Conservation (phyloP, 768 basidiomycete species). For the Vararia minispora region DNA sequence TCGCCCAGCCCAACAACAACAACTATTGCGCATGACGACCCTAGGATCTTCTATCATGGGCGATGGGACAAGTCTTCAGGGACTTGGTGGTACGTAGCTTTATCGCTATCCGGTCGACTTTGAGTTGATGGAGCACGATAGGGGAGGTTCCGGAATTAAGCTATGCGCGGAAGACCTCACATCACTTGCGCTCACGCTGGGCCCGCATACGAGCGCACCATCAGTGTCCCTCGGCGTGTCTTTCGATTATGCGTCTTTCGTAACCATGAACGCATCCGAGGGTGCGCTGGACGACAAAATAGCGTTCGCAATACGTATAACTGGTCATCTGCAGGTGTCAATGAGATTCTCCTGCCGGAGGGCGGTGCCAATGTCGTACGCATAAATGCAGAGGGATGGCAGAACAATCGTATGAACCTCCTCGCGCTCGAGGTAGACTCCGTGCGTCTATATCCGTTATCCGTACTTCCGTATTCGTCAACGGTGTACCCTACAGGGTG, state of each 20-base stretch:
- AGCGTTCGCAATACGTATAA: background rate
- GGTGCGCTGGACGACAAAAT: conserved; percentile 36
- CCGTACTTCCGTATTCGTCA: background rate
- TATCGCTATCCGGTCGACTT: background rate
- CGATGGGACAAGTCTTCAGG: conserved; percentile 42
- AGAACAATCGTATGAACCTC: conserved; percentile 45
- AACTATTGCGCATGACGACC: conserved; percentile 27
- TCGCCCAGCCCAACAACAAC: no score
- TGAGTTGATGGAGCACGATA: conserved; percentile 16
- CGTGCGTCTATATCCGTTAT: conserved; percentile 18
- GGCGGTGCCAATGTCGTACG: conserved; percentile 24
- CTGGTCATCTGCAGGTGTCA: no score
- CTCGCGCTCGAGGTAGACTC: conserved; percentile 34
- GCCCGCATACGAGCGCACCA: conserved; percentile 36
- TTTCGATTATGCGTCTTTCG: conserved; percentile 33
- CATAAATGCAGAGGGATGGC: conserved; percentile 47
- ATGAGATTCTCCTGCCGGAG: no score
- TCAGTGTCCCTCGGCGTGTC: conserved; percentile 37
- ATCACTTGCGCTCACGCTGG: conserved; percentile 34
- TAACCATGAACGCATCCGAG: conserved; percentile 34
- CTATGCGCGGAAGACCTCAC: conserved; percentile 32
- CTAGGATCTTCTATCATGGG: conserved; percentile 37
- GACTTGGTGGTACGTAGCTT: conserved; percentile 40
- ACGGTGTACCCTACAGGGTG: conserved; percentile 26
- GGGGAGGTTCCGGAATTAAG: conserved; percentile 47